Percentiles rank a stretch among this genome's conserved stretches.
Conservation (phyloP, 305 asterid genomes). For the Fraxinus angustifolia region DNA sequence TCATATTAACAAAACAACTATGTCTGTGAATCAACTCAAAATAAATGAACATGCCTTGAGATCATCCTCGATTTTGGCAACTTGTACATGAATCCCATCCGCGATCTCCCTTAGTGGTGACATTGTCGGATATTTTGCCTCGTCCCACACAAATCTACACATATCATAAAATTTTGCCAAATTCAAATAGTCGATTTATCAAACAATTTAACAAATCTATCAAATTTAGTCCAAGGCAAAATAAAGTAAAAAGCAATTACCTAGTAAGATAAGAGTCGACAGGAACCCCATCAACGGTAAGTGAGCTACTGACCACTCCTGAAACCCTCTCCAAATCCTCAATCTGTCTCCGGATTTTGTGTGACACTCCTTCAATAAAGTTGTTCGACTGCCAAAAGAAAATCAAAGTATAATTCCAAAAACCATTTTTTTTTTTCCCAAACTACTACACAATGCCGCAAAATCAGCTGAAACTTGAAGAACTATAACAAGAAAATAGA, state of each 20-base stretch:
- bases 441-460: slow-evolving; percentile 11
- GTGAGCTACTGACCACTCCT: slow-evolving; percentile 73
- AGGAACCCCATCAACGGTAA: slow-evolving; percentile 94
- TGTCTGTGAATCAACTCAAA: not conserved
- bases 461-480: slow-evolving; percentile 9
- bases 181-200: not conserved
- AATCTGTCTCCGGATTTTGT: slow-evolving; percentile 81
- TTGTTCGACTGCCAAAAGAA: slow-evolving; percentile 57
- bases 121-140: slow-evolving; percentile 87
- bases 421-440: not conserved
- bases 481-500: not conserved
- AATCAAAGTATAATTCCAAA: not conserved
- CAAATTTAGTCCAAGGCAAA: not conserved
- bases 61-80: slow-evolving; percentile 91
- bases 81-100: slow-evolving; percentile 79
- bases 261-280: slow-evolving; percentile 92
- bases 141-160: slow-evolving; percentile 87
- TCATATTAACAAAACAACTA: not conserved
- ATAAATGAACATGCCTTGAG: slow-evolving; percentile 56
- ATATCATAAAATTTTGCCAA: slow-evolving; percentile 8
- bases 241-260: slow-evolving; percentile 27
- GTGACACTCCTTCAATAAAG: slow-evolving; percentile 85
- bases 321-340: slow-evolving; percentile 91
- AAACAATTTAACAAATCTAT: not conserved
- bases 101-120: slow-evolving; percentile 83